Conservation (phyloP, 805 yeast genomes). For the Candida nitratophila region DNA sequence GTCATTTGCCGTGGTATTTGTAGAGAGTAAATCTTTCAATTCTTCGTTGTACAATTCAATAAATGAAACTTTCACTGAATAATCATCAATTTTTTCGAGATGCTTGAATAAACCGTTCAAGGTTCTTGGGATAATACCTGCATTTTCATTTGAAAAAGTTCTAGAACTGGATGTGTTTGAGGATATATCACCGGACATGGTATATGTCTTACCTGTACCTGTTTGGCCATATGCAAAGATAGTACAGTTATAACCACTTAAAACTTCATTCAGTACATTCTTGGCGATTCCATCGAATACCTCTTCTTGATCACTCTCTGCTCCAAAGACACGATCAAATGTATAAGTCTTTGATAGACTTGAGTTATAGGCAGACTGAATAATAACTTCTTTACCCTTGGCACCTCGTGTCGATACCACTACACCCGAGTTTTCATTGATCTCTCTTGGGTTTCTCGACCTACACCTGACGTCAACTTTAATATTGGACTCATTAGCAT, state of each 20-base stretch:
- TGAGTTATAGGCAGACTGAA: conserved; percentile 33
- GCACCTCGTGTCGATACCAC: conserved; percentile 47
- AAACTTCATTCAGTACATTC: conserved; percentile 57
- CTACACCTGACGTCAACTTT: conserved; percentile 61
- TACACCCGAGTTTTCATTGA: conserved; percentile 50
- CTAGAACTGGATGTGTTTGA: conserved; percentile 10
- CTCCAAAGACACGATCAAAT: conserved; percentile 79
- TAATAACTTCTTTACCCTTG: conserved; percentile 40
- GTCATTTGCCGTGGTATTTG: conserved; percentile 18
- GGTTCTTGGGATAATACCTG: conserved; percentile 62
- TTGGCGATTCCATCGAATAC: conserved; percentile 63
- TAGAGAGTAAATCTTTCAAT: conserved; percentile 57
- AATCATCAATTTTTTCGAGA: conserved; percentile 43
- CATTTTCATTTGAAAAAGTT: conserved; percentile 33
- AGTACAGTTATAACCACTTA: conserved; percentile 75
- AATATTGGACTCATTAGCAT: conserved; percentile 31
- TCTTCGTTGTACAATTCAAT: conserved; percentile 87
- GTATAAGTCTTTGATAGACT: conserved; percentile 45
- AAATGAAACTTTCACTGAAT: conserved; percentile 68
- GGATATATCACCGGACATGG: conserved; percentile 68
- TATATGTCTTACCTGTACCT: conserved; percentile 81
- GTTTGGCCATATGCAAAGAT: conserved; percentile 76
- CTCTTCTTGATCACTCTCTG: conserved; percentile 65
- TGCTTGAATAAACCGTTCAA: conserved; percentile 46
- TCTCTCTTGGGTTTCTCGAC: conserved; percentile 52